A percentile compares a stretch with the other conserved stretches of the same genome.
phyloP scores from a whole-genome alignment of 208 protist species.

The Porcisia hertigi region DNA sequence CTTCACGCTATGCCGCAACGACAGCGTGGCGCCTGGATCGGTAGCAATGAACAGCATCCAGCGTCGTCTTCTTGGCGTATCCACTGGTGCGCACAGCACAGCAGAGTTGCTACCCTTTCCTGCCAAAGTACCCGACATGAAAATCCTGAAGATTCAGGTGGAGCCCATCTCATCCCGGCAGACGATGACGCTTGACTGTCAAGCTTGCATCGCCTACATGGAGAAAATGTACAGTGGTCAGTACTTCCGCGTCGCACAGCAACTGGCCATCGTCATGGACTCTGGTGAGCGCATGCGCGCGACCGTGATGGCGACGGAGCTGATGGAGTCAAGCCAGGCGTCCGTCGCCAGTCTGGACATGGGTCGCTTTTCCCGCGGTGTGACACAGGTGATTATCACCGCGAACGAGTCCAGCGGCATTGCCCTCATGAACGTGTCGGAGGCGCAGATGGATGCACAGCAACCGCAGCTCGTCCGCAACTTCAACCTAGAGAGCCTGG shows the following conservation, averaged over 20 bases:
- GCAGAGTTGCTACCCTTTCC: slow-evolving; percentile 36
- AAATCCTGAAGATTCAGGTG: slow-evolving; percentile 41
- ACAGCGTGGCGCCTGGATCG: slow-evolving; percentile 38
- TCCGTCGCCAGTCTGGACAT: slow-evolving; percentile 26
- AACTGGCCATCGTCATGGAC: slow-evolving; percentile 64
- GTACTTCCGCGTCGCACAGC: slow-evolving; percentile 62
- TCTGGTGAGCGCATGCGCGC: slow-evolving; percentile 50
- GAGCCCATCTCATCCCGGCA: slow-evolving; percentile 67
- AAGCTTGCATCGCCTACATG: slow-evolving; percentile 52
- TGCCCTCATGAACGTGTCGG: slow-evolving; percentile 68
- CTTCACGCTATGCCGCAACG: slow-evolving; percentile 43
- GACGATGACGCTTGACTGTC: slow-evolving; percentile 63
- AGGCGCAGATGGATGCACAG: slow-evolving; percentile 80
- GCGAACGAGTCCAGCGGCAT: slow-evolving; percentile 68
- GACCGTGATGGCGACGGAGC: slow-evolving; percentile 39
- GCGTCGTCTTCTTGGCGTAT: slow-evolving; percentile 62
- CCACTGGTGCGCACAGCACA: slow-evolving; percentile 53
- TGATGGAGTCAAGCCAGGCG: slow-evolving; percentile 18
- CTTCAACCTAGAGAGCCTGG: slow-evolving; percentile 93
- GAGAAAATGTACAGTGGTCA: slow-evolving; percentile 55
- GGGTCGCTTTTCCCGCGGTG: slow-evolving; percentile 37
- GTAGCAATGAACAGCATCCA: slow-evolving; percentile 84
- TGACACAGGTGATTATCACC: slow-evolving; percentile 49
- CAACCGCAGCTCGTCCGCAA: slow-evolving; percentile 76
- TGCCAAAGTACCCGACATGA: slow-evolving; percentile 32